Base-by-base conservation (phyloP, 768 basidiomycete genomes). In the Lactarius trivialis region DNA sequence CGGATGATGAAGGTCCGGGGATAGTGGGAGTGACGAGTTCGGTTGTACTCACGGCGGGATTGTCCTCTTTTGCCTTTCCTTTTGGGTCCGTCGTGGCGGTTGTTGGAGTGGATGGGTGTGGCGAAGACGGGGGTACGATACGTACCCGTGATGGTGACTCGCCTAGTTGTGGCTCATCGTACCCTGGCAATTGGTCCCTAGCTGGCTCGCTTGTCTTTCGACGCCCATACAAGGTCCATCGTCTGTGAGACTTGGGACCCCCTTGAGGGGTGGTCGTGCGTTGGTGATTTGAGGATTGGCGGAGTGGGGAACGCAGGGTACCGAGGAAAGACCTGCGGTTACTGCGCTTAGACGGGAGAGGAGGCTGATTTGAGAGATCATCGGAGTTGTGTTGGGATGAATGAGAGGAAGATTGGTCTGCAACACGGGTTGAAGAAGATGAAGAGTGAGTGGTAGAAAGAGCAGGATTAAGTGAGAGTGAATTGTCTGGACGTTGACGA, bases 191-290 rank as follows among this genome's bases (percentile, higher is more conserved):
- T n/a, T 55, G 43, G 33, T 21, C n/a, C 48, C 48, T 56, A 9
- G 63, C 7, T 0, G 48, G 37, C 32, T 55, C 61, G 39, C 34
- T 51, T 28, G 53, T 21, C 43, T 45, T 63, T 41, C 64, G 51
- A 7, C 64, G 64, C 4, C 56, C 41, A 19, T 63, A 49, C 2
- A 65, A 17, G 21, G 56, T 48, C 64, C 64, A 65, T 4, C 61
- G 52, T 19, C 37, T 64, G 11, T 63, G 64, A 9, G 57, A 1
- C 19, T 55, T 60, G 24, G 52, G 0, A 6, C 37, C 32, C 4
- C 1, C 17, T 17, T 54, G 19, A 12, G 28, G 11, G 1, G 53
- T 15, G 7, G 43, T 3, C 0, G 52, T 39, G 30, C 45, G 56
- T 17, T 55, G 56, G 0, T 43, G 19, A 12, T 41, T 43, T 9